phyloP scores from a whole-genome alignment of 257 asterid genomes.

The Gentiana dahurica region DNA sequence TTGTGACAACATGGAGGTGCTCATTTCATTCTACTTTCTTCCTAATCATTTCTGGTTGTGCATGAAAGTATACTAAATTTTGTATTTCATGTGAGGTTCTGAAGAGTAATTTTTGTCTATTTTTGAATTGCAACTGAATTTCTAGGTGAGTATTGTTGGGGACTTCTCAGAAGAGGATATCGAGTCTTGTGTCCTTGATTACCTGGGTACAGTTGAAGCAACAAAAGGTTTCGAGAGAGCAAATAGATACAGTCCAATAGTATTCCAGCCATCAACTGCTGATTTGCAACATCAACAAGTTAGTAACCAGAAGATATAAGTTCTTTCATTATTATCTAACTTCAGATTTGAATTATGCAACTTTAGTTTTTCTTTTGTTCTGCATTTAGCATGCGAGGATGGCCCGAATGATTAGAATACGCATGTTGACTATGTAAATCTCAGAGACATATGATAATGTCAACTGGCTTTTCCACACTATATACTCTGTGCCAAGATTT shows the following conservation, averaged over 20 bases:
- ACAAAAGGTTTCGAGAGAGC: constrained; percentile 63
- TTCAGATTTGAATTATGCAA: not conserved
- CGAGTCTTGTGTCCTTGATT: constrained; percentile 89
- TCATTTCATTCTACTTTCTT: not conserved
- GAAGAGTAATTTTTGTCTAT: constrained; percentile 5
- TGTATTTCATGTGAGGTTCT: constrained; percentile 5
- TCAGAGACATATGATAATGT: too few species aligned
- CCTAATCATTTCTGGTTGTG: constrained; percentile 1
- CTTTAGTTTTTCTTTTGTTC: not conserved
- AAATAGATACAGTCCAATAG: constrained; percentile 56
- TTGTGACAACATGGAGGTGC: constrained; percentile 95
- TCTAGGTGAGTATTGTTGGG: constrained; percentile 94
- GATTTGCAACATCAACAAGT: constrained; percentile 92
- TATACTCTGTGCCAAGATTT: too few species aligned
- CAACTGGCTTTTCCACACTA: too few species aligned
- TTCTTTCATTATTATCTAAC: not conserved
- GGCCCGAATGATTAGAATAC: not conserved
- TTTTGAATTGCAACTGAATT: constrained; percentile 15
- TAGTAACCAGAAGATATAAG: constrained; percentile 17
- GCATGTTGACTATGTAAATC: too few species aligned
- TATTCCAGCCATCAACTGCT: constrained; percentile 52
- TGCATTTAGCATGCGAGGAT: not conserved
- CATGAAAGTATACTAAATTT: constrained; percentile 5
- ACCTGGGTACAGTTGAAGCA: constrained; percentile 77
- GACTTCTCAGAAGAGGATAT: constrained; percentile 96